Evolutionary conservation across 2,329 filamentous ascomycete species (phyloP), one percentile per base, ranked within the genome.

Genomic region (Talaromyces sp.): DNA sequence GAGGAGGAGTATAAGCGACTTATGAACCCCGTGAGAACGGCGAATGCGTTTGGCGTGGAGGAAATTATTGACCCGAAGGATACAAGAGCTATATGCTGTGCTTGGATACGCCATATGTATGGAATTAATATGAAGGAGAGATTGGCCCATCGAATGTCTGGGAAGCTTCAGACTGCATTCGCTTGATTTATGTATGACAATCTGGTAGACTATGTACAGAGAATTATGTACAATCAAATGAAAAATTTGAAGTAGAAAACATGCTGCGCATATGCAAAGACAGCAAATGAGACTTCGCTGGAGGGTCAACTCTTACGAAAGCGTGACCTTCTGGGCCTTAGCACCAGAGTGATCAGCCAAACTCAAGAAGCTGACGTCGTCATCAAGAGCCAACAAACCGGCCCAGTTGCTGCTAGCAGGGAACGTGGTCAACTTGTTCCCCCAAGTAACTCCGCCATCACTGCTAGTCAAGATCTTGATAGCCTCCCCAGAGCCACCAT

Each of bases 391-490:
- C 56, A 64, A 60, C 27, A 64, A 47, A 59, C 62, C 62, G 14
- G 27, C 33, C 62, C 62, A 64, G 62, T 58, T 50, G 62, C 62
- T 64, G 2, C 19, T 19, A 13, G 62, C 43, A 24, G 54, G 54
- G 22, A 50, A 60, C 13, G 47, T 39, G 5, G 62, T 64, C 45
- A 58, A 50, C 22, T 64, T 64, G 43, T 64, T 50, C 16, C 33
- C 62, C 62, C 62, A 64, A 6, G 56, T 52, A 31, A n/a, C 35
- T n/a, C 62, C 62, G 13, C 62, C 62, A 43, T 64, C 56, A 35
- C 39, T 27, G 35, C 62, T 64, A 4, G 62, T 60, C 56, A 64
- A n/a, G 56, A 64, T 54, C 45, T 64, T 64, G 35, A 27, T 50
- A 14, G 54, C 56, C 33, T 59, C 54, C 2, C 57, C 37, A 24